phyloP scores from a whole-genome alignment of 768 basidiomycete species.

The Panellus pusillus region DNA sequence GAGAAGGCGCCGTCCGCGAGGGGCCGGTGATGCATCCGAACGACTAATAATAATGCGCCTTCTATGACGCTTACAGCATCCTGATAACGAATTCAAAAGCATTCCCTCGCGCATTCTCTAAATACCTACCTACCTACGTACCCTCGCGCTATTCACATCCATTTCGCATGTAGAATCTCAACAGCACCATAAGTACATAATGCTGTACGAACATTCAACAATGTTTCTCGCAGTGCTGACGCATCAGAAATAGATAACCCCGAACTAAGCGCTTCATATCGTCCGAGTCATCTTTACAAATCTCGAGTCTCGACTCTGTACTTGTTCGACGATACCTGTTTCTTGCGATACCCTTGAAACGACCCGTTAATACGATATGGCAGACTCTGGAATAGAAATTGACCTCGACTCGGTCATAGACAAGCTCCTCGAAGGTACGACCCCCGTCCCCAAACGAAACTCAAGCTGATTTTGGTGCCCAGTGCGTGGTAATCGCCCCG shows the following conservation, averaged over 20 bases:
- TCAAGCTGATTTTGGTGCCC: slow-evolving; percentile 26
- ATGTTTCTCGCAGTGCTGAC: no score
- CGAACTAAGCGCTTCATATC: no score
- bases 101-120: no score
- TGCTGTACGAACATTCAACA: no score
- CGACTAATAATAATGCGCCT: not conserved
- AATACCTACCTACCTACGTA: no score
- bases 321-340: slow-evolving; percentile 12
- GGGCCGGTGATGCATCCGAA: not conserved
- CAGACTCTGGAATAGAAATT: slow-evolving; percentile 86
- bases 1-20: slow-evolving; percentile 14
- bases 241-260: no score
- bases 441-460: slow-evolving; percentile 3
- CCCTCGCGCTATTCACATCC: no score
- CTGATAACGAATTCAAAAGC: not conserved
- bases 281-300: no score
- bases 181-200: no score
- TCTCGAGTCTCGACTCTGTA: no score
- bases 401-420: slow-evolving; percentile 99
- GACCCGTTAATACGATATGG: slow-evolving; percentile 44
- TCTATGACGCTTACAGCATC: not conserved
- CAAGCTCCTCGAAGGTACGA: slow-evolving; percentile 90
- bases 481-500: slow-evolving; percentile 98
- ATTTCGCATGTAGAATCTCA: no score
- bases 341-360: slow-evolving; percentile 5